These are phyloP conservation scores for Galerina marginata DNA, from an alignment of 768 basidiomycete genomes.

Conservation along the genomic window DNA sequence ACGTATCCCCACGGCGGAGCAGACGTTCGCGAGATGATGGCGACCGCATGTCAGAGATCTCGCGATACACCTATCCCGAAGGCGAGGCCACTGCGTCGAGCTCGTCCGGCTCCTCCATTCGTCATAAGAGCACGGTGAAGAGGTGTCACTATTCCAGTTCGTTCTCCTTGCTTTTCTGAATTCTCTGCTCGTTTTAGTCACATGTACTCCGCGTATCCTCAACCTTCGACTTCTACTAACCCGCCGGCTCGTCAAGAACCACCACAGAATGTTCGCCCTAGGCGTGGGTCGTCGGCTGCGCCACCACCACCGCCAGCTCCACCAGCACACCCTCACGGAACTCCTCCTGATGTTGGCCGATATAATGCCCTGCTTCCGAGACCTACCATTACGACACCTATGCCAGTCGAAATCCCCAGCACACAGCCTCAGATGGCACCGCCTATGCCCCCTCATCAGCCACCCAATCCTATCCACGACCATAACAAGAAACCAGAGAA, in stretches of 20 bases:
- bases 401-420: slow-evolving; percentile 24
- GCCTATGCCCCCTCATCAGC: slow-evolving; percentile 17
- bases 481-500: slow-evolving; percentile 16
- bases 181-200: not conserved
- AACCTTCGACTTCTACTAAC: not conserved
- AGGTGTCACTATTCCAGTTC: not conserved
- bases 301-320: not conserved
- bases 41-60: slow-evolving; percentile 6
- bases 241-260: not conserved
- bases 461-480: slow-evolving; percentile 4
- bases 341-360: slow-evolving; percentile 25
- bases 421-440: slow-evolving; percentile 29
- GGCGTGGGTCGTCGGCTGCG: not conserved
- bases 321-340: not conserved
- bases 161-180: not conserved
- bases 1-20: not conserved
- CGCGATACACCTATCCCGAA: slow-evolving; percentile 12
- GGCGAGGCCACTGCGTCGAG: not conserved
- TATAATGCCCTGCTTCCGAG: slow-evolving; percentile 20
- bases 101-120: not conserved
- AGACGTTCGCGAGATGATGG: slow-evolving; percentile 1
- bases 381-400: slow-evolving; percentile 29
- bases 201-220: not conserved
- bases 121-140: not conserved
- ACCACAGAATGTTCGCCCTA: not conserved